A percentile compares a stretch with the other conserved stretches of the same genome.
Evolutionary conservation across 2,329 filamentous ascomycete genomes (phyloP).

Genomic region (Colletotrichum acutatum): DNA sequence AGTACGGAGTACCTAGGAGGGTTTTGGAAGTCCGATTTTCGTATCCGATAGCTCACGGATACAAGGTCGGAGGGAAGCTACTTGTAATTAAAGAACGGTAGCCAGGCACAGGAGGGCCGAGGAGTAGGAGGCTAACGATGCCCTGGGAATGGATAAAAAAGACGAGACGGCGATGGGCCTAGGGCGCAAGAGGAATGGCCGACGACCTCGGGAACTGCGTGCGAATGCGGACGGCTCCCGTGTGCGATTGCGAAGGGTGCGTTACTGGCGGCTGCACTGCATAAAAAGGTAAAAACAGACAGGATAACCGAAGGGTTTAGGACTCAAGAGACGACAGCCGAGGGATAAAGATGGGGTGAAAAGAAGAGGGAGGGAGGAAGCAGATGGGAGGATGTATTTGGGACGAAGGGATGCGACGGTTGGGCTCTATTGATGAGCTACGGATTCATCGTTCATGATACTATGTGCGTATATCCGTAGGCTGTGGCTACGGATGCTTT

Average conservation of each 20-base stretch:
- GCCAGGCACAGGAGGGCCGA: not conserved
- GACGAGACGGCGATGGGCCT: not conserved
- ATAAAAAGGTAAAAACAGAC: not conserved
- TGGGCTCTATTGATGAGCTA: not conserved
- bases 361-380: not conserved
- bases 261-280: too few species aligned
- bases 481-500: too few species aligned
- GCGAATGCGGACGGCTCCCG: constrained; percentile 16
- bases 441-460: not conserved
- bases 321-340: not conserved
- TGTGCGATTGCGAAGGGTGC: constrained; percentile 10
- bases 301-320: not conserved
- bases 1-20: not conserved
- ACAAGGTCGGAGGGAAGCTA: not conserved
- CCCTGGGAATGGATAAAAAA: not conserved
- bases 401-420: not conserved
- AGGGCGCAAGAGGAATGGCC: constrained; percentile 7
- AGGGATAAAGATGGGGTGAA: constrained; percentile 7
- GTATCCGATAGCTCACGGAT: not conserved
- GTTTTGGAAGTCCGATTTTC: not conserved
- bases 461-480: too few species aligned
- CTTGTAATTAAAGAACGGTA: constrained; percentile 1
- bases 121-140: not conserved
- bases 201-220: constrained; percentile 12
- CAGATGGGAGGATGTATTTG: not conserved